Evolutionary conservation across 768 basidiomycete species (phyloP), one percentile per base, ranked within the genome.

Genomic region (Galerina marginata): DNA sequence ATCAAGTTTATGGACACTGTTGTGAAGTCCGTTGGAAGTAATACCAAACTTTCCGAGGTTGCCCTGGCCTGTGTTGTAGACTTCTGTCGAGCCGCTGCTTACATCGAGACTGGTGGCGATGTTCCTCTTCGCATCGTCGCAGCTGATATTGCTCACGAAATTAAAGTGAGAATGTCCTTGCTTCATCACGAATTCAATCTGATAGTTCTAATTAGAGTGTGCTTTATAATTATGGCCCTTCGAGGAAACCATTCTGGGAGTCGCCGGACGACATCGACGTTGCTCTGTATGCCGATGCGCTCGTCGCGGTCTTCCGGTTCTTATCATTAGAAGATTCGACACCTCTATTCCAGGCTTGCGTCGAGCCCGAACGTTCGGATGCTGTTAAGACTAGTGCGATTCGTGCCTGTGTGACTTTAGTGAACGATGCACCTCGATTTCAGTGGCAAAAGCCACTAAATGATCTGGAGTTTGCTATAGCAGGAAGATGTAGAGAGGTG

Each of bases 301-400:
- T 97, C 9, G 89, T 89, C 2, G 82, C 84, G 1, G 72, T 93
- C 9, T 95, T 84, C 71, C 84, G 91, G 12, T 91, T 90, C 65
- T 71, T 92, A 20, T 83, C 89, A 0, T 75, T 80, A 44, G 83
- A 86, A 45, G 89, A 92, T 40, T 80, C 86, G 2, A 48, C 87
- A 6, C 78, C 79, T 0, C 67, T 93, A 6, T 91, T 95, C 68
- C 67, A 76, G 20, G 77, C 78, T 12, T 91, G 92, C 62, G 70
- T 93, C 43, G 86, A 90, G 56, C 86, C 92, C 9, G 90, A 93
- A 65, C 84, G 90, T 33, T 89, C 91, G 1, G 91, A 93, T 25
- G 89, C 89, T 1, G 85, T 92, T 65, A 95, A 95, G 77, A 84
- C 89, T 10, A 85, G 86, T 59, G 93, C 83, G 2, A 79, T 95